A percentile compares a stretch with the other conserved stretches of the same genome.
These are phyloP conservation scores for Stenocarpella maydis DNA, from an alignment of 2,329 filamentous ascomycete species.

Conservation along the genomic window DNA sequence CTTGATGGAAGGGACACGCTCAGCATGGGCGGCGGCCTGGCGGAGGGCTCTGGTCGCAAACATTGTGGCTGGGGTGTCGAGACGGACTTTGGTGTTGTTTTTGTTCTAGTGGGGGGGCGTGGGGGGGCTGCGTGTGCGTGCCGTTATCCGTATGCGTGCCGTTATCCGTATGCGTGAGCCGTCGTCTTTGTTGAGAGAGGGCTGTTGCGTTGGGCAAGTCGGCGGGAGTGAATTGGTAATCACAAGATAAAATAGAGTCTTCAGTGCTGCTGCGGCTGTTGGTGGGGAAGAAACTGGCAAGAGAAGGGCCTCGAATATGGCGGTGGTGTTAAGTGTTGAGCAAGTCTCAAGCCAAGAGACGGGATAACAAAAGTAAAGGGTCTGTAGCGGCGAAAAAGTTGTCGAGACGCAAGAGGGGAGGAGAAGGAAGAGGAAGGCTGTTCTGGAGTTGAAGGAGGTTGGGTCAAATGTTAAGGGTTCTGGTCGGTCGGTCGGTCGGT, in stretches of 20 bases:
- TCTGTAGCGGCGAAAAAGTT: no score
- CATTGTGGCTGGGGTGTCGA: conserved; percentile 54
- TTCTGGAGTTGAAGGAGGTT: neutral
- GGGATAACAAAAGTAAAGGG: neutral
- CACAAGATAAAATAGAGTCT: neutral
- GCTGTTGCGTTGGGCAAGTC: neutral
- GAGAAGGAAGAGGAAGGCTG: neutral
- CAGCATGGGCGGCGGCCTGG: conserved; percentile 65
- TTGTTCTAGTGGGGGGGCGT: no score
- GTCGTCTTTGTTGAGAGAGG: neutral
- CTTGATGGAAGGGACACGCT: conserved; percentile 68
- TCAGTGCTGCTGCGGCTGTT: neutral
- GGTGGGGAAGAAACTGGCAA: neutral
- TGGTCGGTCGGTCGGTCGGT: no score
- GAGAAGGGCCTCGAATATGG: neutral
- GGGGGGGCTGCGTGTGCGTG: no score
- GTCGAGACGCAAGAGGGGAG: neutral
- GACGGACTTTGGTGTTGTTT: neutral
- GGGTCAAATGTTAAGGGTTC: neutral
- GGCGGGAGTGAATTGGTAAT: neutral
- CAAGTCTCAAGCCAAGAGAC: neutral
- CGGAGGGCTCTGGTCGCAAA: conserved; percentile 64
- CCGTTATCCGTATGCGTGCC: no score
- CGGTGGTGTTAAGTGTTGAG: neutral
- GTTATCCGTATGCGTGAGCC: neutral